phyloP scores from a whole-genome alignment of 139 green algal genomes.

The Nannochloris sp. region DNA sequence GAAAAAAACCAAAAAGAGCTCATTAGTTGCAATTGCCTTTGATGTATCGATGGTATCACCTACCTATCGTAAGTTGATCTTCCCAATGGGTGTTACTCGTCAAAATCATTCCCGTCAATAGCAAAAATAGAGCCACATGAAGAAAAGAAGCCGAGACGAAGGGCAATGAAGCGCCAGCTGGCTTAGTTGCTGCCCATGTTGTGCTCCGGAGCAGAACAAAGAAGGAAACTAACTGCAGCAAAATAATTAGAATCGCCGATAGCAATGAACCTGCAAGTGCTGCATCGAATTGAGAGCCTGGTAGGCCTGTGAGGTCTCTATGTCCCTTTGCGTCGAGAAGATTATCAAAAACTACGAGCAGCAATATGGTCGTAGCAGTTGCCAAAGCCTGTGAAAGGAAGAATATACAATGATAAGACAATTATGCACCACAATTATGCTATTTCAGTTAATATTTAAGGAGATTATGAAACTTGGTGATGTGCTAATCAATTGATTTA shows the following conservation, averaged over 20 bases:
- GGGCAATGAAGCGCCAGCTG: neutral
- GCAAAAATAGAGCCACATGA: neutral
- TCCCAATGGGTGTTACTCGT: conserved; percentile 13
- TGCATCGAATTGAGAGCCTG: conserved; percentile 9
- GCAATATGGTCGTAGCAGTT: neutral
- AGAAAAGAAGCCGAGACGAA: neutral
- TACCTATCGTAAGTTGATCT: neutral
- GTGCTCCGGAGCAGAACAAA: neutral
- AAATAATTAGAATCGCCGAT: neutral
- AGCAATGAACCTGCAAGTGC: conserved; percentile 13
- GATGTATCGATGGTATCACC: neutral
- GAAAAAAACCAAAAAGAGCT: neutral
- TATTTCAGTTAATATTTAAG: too few species aligned
- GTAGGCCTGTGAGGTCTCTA: neutral
- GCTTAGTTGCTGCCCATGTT: neutral
- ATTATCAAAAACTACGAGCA: neutral
- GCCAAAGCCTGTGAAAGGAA: neutral
- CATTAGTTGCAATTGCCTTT: neutral
- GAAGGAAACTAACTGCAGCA: neutral
- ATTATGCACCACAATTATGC: too few species aligned
- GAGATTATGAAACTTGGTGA: too few species aligned
- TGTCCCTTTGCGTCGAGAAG: neutral
- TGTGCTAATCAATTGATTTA: too few species aligned
- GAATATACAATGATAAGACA: too few species aligned
- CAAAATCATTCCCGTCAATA: conserved; percentile 3